A percentile compares a stretch with the other conserved stretches of the same genome.
These are phyloP conservation scores for Penicillium nucicola DNA, from an alignment of 495 filamentous ascomycete species.

Conservation along the genomic window DNA sequence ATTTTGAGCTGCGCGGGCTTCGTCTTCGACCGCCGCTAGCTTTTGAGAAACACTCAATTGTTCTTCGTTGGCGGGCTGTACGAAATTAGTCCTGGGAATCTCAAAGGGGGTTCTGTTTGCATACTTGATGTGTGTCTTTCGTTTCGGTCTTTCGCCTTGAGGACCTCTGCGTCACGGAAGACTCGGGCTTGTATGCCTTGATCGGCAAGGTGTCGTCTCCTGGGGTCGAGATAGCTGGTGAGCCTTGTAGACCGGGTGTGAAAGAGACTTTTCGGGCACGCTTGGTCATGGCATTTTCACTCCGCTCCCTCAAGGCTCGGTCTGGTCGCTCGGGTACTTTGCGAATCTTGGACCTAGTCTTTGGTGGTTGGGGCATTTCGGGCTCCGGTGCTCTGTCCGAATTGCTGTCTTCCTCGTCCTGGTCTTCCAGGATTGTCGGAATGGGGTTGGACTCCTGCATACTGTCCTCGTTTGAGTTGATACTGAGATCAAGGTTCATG, in stretches of 20 bases:
- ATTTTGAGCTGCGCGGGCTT: slow-evolving; percentile 40
- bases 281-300: slow-evolving; percentile 35
- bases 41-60: slow-evolving; percentile 42
- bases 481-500: slow-evolving; percentile 62
- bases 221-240: slow-evolving; percentile 20
- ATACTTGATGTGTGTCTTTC: slow-evolving; percentile 34
- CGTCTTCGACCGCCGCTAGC: slow-evolving; percentile 43
- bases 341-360: slow-evolving; percentile 18
- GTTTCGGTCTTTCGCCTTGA: slow-evolving; percentile 31
- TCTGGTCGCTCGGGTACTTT: slow-evolving; percentile 26
- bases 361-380: slow-evolving; percentile 6
- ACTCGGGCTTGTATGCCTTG: slow-evolving; percentile 33
- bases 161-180: slow-evolving; percentile 33
- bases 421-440: slow-evolving; percentile 51
- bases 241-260: slow-evolving; percentile 37
- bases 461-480: slow-evolving; percentile 46
- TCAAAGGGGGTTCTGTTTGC: slow-evolving; percentile 10
- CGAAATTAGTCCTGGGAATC: slow-evolving; percentile 11
- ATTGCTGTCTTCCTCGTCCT: slow-evolving; percentile 43
- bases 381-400: slow-evolving; percentile 28
- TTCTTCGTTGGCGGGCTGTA: slow-evolving; percentile 16
- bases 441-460: slow-evolving; percentile 38
- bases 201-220: slow-evolving; percentile 39
- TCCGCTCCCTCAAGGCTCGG: slow-evolving; percentile 41
- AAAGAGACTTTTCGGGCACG: slow-evolving; percentile 47